Evolutionary conservation across 2,329 filamentous ascomycete species (phyloP), one percentile per base, ranked within the genome.

Genomic region (Fusarium newnesense): DNA sequence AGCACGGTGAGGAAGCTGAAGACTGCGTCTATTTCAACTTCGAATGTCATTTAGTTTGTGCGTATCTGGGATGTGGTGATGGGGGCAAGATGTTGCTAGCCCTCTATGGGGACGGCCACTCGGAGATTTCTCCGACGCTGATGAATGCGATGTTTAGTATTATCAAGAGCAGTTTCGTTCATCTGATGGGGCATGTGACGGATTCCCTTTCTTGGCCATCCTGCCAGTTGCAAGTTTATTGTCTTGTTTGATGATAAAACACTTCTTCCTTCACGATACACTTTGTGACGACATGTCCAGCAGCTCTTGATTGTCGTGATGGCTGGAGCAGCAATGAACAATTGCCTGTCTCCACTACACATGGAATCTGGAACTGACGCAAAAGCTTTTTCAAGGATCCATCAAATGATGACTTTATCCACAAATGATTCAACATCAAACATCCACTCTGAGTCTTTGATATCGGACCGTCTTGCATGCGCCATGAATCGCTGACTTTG

Each of bases 381-480:
- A 57, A 62, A 69, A 49, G 39, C 39, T 11, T 37, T 70, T 70
- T 37, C n/a, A 24, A 60, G 67, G 67, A 36, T 59, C 65, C 59
- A 59, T 69, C 26, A 59, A 53, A 65, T 53, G 37, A 39, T 28
- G 34, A 36, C 43, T 36, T 42, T 61, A 68, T 54, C 67, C 70
- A 73, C 70, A 44, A 44, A 44, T 47, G 63, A 67, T 60, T 54
- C 49, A 67, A 65, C 44, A 56, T 69, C 49, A 70, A 66, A 67
- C 60, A 67, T 54, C 61, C 70, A 73, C 69, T 49, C 18, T 19
- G 30, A 28, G 26, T 64, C 43, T 54, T 64, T 26, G 42, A 67
- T 71, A 74, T 73, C 71, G 71, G 71, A 65, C 71, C 71, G 71
- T 74, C 69, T 74, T 52, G 70, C 32, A 46, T 32, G 60, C 57